These are phyloP conservation scores for Xylaria scruposa DNA, from an alignment of 495 filamentous ascomycete genomes.

Conservation along the genomic window DNA sequence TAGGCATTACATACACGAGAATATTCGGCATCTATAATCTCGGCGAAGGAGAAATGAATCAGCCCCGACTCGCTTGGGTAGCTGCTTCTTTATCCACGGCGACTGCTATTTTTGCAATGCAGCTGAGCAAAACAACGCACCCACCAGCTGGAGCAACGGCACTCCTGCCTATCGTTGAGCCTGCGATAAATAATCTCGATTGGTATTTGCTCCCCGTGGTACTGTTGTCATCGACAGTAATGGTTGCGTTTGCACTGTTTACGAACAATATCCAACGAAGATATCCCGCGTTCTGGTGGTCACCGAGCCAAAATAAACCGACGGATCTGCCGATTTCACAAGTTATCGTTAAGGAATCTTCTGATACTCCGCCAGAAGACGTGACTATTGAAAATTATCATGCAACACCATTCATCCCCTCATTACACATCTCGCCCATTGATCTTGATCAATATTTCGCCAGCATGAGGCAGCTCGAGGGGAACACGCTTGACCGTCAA, in stretches of 20 bases:
- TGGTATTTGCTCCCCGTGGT: neutral
- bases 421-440: too few relatives aligned
- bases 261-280: neutral
- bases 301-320: neutral
- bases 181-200: neutral
- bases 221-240: neutral
- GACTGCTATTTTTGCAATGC: neutral
- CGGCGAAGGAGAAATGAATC: neutral
- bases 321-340: neutral
- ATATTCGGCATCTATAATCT: neutral
- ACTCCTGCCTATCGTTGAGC: neutral
- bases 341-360: neutral
- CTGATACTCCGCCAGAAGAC: neutral
- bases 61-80: neutral
- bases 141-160: neutral
- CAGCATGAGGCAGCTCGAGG: too few relatives aligned
- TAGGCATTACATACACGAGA: neutral
- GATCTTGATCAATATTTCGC: too few relatives aligned
- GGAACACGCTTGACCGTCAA: too few relatives aligned
- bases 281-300: neutral
- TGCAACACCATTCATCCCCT: too few relatives aligned
- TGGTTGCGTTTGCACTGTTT: neutral
- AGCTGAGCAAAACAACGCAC: neutral
- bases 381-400: neutral
- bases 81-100: neutral